Evolutionary conservation across 2,329 filamentous ascomycete species (phyloP).

Genomic region (Acephala macrosclerotiorum): DNA sequence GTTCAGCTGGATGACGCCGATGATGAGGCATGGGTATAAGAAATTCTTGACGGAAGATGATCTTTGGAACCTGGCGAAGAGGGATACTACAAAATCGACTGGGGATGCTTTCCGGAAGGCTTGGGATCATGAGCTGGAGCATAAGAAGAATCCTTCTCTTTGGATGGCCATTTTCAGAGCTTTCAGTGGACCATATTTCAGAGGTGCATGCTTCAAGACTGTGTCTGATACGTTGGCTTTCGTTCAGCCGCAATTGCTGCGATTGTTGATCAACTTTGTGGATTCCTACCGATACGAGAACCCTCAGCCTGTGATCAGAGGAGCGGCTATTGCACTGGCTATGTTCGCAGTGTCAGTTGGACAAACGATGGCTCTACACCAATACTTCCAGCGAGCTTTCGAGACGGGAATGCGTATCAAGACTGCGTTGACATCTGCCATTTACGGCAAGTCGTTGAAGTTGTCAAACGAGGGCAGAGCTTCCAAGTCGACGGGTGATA

Average conservation of each 20-base stretch:
- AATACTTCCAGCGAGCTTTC: slow-evolving; percentile 96
- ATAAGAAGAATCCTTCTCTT: slow-evolving; percentile 76
- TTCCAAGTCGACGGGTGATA: slow-evolving; percentile 91
- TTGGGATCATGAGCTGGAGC: slow-evolving; percentile 79
- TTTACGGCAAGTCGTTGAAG: slow-evolving; percentile 89
- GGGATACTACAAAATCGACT: slow-evolving; percentile 80
- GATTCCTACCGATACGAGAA: slow-evolving; percentile 71
- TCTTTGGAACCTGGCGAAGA: slow-evolving; percentile 86
- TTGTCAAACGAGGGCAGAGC: slow-evolving; percentile 93
- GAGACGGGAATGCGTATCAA: slow-evolving; percentile 98
- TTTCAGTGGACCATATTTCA: slow-evolving; percentile 84
- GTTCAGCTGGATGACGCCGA: slow-evolving; percentile 97
- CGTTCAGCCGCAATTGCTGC: slow-evolving; percentile 87
- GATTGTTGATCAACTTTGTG: slow-evolving; percentile 84
- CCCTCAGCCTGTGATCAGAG: slow-evolving; percentile 81
- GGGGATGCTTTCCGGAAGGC: slow-evolving; percentile 73
- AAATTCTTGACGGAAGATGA: slow-evolving; percentile 93
- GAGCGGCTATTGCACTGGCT: slow-evolving; percentile 84
- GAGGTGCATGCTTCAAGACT: slow-evolving; percentile 87
- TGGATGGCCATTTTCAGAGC: slow-evolving; percentile 87
- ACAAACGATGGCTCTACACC: slow-evolving; percentile 91
- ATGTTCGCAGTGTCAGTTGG: slow-evolving; percentile 91
- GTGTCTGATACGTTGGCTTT: slow-evolving; percentile 87
- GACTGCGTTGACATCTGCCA: slow-evolving; percentile 85
- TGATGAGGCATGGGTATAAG: slow-evolving; percentile 96